phyloP scores from a whole-genome alignment of 768 basidiomycete species.

The Plicaturopsis crispa region DNA sequence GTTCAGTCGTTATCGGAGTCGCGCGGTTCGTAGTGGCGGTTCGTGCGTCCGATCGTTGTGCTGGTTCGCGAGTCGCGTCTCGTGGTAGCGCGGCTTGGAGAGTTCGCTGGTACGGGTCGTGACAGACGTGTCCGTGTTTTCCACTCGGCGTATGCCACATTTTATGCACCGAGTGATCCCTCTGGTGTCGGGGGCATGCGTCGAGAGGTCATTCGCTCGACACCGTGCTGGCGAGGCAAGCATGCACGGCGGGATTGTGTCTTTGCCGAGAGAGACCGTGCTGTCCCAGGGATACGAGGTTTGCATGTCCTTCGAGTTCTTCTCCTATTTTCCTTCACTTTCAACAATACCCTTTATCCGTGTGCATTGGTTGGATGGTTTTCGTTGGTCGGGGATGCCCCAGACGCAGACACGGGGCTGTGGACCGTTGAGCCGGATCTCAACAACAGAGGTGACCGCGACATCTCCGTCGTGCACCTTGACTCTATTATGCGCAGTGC shows the following conservation, averaged over 20 bases:
- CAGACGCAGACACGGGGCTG: slow-evolving; percentile 18
- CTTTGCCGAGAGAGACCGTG: slow-evolving; percentile 13
- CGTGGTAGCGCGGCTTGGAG: too few relatives aligned
- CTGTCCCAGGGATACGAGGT: slow-evolving; percentile 14
- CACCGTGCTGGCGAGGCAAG: slow-evolving; percentile 19
- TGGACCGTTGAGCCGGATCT: slow-evolving; percentile 23
- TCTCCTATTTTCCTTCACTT: slow-evolving; percentile 17
- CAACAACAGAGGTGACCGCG: slow-evolving; percentile 3
- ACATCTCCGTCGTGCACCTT: slow-evolving; percentile 13
- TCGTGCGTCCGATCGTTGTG: too few relatives aligned
- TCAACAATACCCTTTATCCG: slow-evolving; percentile 9
- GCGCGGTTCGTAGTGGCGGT: too few relatives aligned
- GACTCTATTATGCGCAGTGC: slow-evolving; percentile 13
- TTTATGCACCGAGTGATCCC: slow-evolving; percentile 27
- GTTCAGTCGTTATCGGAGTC: too few relatives aligned
- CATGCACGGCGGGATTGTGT: slow-evolving; percentile 20
- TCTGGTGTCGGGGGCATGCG: slow-evolving; percentile 21
- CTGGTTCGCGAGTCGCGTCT: too few relatives aligned
- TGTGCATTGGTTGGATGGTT: slow-evolving; percentile 22
- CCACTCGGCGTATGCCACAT: slow-evolving; percentile 23
- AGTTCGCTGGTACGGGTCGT: too few relatives aligned
- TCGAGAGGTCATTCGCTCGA: slow-evolving; percentile 21
- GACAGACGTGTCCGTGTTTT: too few relatives aligned
- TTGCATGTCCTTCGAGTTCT: slow-evolving; percentile 17
- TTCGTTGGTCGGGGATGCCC: slow-evolving; percentile 11